Percentiles rank a stretch among this genome's conserved stretches.
Conservation (phyloP, 768 basidiomycete species). For the Boletus tylopilopsis region DNA sequence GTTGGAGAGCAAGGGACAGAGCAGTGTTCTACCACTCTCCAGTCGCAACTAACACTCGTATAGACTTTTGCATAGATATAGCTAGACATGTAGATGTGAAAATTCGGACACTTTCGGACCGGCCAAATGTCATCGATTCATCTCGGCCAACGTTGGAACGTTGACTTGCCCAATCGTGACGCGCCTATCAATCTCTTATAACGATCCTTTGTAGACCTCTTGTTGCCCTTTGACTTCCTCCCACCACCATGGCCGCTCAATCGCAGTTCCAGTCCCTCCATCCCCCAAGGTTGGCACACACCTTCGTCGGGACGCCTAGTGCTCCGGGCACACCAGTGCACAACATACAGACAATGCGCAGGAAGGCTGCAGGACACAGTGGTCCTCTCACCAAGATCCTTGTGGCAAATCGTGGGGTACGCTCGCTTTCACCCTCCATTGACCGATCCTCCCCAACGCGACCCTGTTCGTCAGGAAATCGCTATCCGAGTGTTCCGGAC, state of each 20-base stretch:
- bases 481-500: conserved; percentile 98
- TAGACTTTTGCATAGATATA: too few species aligned
- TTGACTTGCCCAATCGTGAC: too few species aligned
- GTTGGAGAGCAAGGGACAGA: conserved; percentile 53
- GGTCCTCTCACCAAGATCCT: conserved; percentile 90
- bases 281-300: conserved; percentile 68
- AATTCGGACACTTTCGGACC: background rate
- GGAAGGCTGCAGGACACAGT: conserved; percentile 86
- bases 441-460: conserved; percentile 1
- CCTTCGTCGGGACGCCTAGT: conserved; percentile 71
- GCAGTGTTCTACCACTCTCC: conserved; percentile 63
- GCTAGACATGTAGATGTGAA: background rate
- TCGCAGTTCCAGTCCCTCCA: conserved; percentile 47
- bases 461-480: conserved; percentile 68
- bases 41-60: conserved; percentile 45
- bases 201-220: background rate
- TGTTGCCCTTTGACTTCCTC: conserved; percentile 9
- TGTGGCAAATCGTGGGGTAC: conserved; percentile 87
- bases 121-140: too few species aligned
- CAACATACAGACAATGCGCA: conserved; percentile 86
- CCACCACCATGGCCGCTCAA: conserved; percentile 26
- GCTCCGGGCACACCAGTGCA: conserved; percentile 83
- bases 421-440: conserved; percentile 26
- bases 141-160: too few species aligned
- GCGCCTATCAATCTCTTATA: conserved; percentile 5